Evolutionary conservation across 2,329 filamentous ascomycete species (phyloP).

Genomic region (Phialemoniopsis sp.): DNA sequence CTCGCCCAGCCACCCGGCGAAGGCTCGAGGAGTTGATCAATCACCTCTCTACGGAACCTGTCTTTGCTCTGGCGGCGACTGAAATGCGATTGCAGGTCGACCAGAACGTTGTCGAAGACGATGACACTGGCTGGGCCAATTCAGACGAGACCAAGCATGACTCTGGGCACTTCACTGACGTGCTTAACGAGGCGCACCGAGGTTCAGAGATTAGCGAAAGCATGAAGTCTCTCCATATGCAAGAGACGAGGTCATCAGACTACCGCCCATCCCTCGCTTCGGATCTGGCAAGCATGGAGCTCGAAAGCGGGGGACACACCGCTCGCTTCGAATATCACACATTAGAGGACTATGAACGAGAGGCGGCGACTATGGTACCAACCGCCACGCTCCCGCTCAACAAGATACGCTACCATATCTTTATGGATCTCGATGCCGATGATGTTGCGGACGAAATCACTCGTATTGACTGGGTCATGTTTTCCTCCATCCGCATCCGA

Average conservation of each 20-base stretch:
- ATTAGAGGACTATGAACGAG: constrained; percentile 75
- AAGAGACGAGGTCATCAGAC: constrained; percentile 33
- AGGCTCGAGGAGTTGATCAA: constrained; percentile 72
- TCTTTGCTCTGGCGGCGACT: constrained; percentile 79
- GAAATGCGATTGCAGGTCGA: constrained; percentile 82
- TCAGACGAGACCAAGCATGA: constrained; percentile 59
- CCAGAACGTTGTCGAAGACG: constrained; percentile 70
- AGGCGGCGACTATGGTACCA: constrained; percentile 69
- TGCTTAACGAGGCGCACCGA: constrained; percentile 12
- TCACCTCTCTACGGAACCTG: constrained; percentile 69
- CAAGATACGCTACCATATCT: constrained; percentile 83
- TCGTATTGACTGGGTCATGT: constrained; percentile 97
- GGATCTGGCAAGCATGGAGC: constrained; percentile 33
- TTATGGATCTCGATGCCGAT: constrained; percentile 83
- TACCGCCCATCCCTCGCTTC: constrained; percentile 42
- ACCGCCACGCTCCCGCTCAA: constrained; percentile 66
- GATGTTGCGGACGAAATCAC: constrained; percentile 89
- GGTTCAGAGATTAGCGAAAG: constrained; percentile 34
- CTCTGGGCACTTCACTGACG: constrained; percentile 11
- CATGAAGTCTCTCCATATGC: constrained; percentile 43
- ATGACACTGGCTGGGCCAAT: constrained; percentile 90
- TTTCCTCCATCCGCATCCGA: constrained; percentile 87
- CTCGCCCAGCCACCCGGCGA: constrained; percentile 67
- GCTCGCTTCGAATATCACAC: constrained; percentile 57
- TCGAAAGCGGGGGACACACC: constrained; percentile 26